Evolutionary conservation across 169 alveolate genomes (phyloP).

Genomic region (Plasmodium gallinaceum): DNA sequence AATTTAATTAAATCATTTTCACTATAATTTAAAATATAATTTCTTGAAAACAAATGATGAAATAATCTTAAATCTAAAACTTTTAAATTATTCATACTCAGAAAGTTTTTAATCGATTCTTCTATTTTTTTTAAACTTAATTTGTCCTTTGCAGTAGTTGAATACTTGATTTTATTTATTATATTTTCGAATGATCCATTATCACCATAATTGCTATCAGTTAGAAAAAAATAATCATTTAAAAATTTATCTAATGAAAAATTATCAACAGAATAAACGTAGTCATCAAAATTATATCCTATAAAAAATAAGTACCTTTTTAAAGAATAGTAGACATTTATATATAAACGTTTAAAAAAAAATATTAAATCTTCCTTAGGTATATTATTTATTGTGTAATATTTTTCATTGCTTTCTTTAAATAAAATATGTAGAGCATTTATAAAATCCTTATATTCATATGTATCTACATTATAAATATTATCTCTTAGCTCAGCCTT

Average conservation of each 20-base stretch:
- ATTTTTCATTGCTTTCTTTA: conserved; percentile 22
- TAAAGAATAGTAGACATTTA: conserved; percentile 33
- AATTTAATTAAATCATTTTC: conserved; percentile 42
- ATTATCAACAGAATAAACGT: conserved; percentile 12
- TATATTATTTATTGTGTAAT: conserved; percentile 51
- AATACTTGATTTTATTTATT: conserved; percentile 21
- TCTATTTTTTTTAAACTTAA: conserved; percentile 40
- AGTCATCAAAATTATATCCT: conserved; percentile 51
- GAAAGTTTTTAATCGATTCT: conserved; percentile 21
- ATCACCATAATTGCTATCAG: conserved; percentile 1
- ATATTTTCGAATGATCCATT: conserved; percentile 33
- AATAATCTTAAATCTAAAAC: conserved; percentile 30
- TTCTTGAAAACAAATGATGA: conserved; percentile 27
- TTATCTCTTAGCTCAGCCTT: neutral
- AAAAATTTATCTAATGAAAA: conserved; percentile 27
- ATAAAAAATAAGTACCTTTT: conserved; percentile 15
- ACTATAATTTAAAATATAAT: conserved; percentile 23
- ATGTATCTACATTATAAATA: conserved; percentile 19
- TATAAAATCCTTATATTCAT: conserved; percentile 26
- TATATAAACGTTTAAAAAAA: conserved; percentile 37
- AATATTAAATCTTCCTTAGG: conserved; percentile 28
- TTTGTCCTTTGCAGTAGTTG: conserved; percentile 16
- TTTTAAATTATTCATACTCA: conserved; percentile 4
- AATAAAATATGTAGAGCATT: conserved; percentile 39
- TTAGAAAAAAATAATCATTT: conserved; percentile 31